phyloP scores from a whole-genome alignment of 352 stramenopile species.

The Pythium pectinolyticum region DNA sequence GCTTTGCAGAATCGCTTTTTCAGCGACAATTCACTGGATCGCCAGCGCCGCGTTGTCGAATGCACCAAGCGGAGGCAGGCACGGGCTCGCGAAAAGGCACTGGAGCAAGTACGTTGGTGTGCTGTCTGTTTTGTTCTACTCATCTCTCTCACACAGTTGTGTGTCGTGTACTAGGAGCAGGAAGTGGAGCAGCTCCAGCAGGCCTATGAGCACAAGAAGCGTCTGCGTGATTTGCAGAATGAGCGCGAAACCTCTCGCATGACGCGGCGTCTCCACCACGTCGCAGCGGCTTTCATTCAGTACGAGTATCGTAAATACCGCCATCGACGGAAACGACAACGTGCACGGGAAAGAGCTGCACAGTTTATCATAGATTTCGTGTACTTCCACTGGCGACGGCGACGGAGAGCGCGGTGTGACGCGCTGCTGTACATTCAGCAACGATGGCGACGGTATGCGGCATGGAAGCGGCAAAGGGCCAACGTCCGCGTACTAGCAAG shows the following conservation, averaged over 20 bases:
- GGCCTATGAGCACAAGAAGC: conserved; percentile 44
- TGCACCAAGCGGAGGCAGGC: conserved; percentile 57
- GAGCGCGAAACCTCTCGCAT: conserved; percentile 57
- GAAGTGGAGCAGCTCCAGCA: conserved; percentile 48
- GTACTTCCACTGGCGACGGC: conserved; percentile 15
- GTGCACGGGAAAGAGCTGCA: conserved; percentile 27
- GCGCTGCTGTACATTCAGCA: conserved; percentile 42
- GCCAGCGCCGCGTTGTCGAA: conserved; percentile 55
- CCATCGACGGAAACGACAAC: conserved; percentile 16
- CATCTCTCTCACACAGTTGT: too few species aligned
- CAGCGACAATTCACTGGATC: conserved; percentile 64
- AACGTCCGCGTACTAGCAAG: conserved; percentile 22
- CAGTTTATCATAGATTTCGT: conserved; percentile 41
- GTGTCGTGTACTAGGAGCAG: conserved; percentile 31
- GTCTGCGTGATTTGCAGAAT: conserved; percentile 38
- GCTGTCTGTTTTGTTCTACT: too few species aligned
- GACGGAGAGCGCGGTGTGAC: conserved; percentile 16
- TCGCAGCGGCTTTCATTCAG: conserved; percentile 71
- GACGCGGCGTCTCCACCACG: conserved; percentile 56
- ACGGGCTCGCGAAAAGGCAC: conserved; percentile 44
- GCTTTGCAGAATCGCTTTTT: conserved; percentile 66
- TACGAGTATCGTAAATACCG: conserved; percentile 47
- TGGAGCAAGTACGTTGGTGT: conserved; percentile 50
- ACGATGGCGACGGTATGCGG: conserved; percentile 1
- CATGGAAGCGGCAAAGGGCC: conserved; percentile 9